Evolutionary conservation across 148 eudicot species (phyloP).

Genomic region (Arbutus unedo): DNA sequence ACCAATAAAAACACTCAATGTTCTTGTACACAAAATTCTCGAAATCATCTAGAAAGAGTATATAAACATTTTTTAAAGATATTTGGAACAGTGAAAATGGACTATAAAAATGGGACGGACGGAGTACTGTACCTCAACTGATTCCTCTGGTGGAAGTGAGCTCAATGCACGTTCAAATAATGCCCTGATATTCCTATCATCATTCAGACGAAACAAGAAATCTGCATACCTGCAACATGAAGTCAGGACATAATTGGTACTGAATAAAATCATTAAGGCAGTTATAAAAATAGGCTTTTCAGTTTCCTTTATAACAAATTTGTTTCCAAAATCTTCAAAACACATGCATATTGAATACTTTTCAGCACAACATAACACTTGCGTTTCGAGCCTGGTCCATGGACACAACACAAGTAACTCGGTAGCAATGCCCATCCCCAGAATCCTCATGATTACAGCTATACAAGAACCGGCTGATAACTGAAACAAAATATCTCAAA

Average conservation of each 20-base stretch:
- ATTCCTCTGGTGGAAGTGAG: constrained; percentile 86
- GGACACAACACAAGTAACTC: not conserved
- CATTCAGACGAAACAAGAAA: constrained; percentile 88
- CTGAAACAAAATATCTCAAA: not conserved
- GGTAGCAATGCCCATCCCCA: not conserved
- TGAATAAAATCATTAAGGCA: constrained; percentile 7
- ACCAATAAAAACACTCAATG: not conserved
- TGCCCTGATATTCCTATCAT: constrained; percentile 95
- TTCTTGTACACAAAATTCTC: not conserved
- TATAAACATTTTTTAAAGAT: not conserved
- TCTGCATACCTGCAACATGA: constrained; percentile 85
- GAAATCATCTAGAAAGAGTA: not conserved
- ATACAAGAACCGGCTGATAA: not conserved
- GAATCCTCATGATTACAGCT: not conserved
- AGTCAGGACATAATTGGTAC: constrained; percentile 15
- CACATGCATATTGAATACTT: not conserved
- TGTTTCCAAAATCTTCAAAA: constrained; percentile 7
- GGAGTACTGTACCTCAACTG: constrained; percentile 64
- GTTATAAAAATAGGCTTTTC: not conserved
- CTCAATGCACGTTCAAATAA: constrained; percentile 95
- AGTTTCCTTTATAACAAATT: not conserved
- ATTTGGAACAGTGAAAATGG: not conserved
- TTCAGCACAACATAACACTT: not conserved
- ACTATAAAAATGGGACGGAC: not conserved
- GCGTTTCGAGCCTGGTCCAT: not conserved